Evolutionary conservation across 345 rosid genomes (phyloP).

Genomic region (Citrus medica): DNA sequence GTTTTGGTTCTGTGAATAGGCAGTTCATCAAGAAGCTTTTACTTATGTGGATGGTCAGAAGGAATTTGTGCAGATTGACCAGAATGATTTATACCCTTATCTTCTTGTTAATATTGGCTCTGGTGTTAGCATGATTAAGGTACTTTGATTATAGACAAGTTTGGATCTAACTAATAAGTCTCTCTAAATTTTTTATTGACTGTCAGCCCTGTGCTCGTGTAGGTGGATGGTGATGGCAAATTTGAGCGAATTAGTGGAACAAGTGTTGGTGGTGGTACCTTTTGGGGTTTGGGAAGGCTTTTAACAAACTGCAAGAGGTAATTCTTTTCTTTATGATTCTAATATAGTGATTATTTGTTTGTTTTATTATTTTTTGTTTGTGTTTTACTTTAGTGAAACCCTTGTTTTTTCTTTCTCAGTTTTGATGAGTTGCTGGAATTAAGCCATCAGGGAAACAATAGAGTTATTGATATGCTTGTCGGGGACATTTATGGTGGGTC

Average conservation of each 20-base stretch:
- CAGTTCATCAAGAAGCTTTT: slow-evolving; percentile 76
- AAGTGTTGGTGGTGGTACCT: slow-evolving; percentile 88
- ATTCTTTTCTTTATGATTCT: slow-evolving; percentile 6
- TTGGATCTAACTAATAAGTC: neutral
- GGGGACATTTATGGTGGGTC: slow-evolving; percentile 92
- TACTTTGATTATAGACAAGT: slow-evolving; percentile 19
- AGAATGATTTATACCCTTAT: slow-evolving; percentile 73
- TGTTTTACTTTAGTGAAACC: neutral
- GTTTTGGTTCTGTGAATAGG: slow-evolving; percentile 41
- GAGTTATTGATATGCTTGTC: slow-evolving; percentile 85
- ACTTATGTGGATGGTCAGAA: slow-evolving; percentile 63
- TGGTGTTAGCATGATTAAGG: slow-evolving; percentile 98
- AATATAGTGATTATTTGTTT: neutral
- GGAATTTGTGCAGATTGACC: slow-evolving; percentile 70
- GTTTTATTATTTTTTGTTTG: neutral
- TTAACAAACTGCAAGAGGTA: slow-evolving; percentile 81
- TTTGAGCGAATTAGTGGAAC: slow-evolving; percentile 88
- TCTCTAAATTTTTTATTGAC: slow-evolving; percentile 11
- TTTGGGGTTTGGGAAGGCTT: slow-evolving; percentile 83
- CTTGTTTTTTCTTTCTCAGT: slow-evolving; percentile 34
- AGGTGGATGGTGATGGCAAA: slow-evolving; percentile 84
- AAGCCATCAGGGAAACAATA: slow-evolving; percentile 75
- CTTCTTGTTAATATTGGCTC: slow-evolving; percentile 93
- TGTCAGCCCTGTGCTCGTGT: slow-evolving; percentile 20
- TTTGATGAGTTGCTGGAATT: slow-evolving; percentile 74